Evolutionary conservation across 805 yeast species (phyloP).

Genomic region (Maudiozyma serrabonitensis): DNA sequence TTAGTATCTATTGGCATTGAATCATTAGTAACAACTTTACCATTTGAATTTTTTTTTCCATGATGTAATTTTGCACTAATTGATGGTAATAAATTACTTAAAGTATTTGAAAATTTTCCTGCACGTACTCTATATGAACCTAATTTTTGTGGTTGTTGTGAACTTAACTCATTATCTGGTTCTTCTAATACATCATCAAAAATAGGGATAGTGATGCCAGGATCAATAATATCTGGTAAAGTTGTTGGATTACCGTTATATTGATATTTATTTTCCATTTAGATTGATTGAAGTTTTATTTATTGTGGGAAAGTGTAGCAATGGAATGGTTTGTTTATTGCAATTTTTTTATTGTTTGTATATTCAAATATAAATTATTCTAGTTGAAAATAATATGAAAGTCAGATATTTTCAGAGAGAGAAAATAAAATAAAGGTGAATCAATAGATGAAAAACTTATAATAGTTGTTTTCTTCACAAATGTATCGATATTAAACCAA

Average conservation of each 20-base stretch:
- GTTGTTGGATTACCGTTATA: constrained; percentile 5
- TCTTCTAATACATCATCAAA: constrained; percentile 21
- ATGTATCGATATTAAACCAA: too few species aligned
- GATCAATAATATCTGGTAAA: constrained; percentile 25
- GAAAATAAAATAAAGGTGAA: too few species aligned
- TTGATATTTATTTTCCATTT: constrained; percentile 6
- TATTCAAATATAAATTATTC: too few species aligned
- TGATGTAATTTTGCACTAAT: constrained; percentile 30
- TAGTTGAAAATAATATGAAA: too few species aligned
- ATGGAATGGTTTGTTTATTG: too few species aligned
- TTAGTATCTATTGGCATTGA: constrained; percentile 6
- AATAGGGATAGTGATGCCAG: constrained; percentile 28
- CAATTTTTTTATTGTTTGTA: too few species aligned
- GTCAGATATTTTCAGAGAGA: too few species aligned
- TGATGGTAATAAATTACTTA: constrained; percentile 29
- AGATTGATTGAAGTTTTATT: not conserved
- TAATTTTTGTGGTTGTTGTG: constrained; percentile 21
- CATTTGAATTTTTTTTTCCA: constrained; percentile 11
- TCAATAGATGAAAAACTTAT: too few species aligned
- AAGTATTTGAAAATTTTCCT: constrained; percentile 30
- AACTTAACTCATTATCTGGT: constrained; percentile 1
- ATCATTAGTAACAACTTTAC: constrained; percentile 6
- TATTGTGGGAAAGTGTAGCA: too few species aligned
- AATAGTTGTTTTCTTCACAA: too few species aligned
- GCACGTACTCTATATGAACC: constrained; percentile 30